Percentiles rank a stretch among this genome's conserved stretches.
Evolutionary conservation across 345 rosid species (phyloP).

Genomic region (Nasturtium officinale): DNA sequence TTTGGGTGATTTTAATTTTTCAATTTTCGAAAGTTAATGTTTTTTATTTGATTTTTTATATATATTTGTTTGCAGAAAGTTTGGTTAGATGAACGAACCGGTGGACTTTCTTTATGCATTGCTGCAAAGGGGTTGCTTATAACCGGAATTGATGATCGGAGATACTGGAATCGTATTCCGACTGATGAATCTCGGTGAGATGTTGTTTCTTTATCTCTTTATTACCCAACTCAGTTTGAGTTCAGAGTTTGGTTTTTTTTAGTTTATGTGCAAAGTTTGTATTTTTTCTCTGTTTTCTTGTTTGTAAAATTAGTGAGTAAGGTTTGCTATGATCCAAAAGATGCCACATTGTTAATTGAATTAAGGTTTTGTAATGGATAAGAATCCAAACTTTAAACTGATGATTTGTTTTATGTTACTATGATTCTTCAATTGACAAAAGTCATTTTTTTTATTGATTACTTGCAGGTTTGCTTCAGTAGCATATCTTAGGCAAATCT

Average conservation of each 20-base stretch:
- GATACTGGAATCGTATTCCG: slow-evolving; percentile 87
- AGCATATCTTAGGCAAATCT: slow-evolving; percentile 90
- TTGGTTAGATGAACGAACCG: slow-evolving; percentile 77
- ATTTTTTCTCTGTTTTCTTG: neutral
- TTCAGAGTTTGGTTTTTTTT: neutral
- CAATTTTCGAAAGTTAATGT: neutral
- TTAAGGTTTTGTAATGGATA: neutral
- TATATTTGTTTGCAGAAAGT: slow-evolving; percentile 54
- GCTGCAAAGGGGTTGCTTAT: slow-evolving; percentile 69
- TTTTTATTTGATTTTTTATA: slow-evolving; percentile 14
- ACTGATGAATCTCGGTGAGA: slow-evolving; percentile 83
- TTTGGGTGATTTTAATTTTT: neutral
- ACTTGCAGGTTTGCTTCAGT: slow-evolving; percentile 63
- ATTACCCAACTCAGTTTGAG: neutral
- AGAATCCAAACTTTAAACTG: neutral
- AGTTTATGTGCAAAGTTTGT: neutral
- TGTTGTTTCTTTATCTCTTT: neutral
- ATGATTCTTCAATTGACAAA: neutral
- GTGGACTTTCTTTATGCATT: slow-evolving; percentile 68
- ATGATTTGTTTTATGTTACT: neutral
- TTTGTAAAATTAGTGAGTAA: neutral
- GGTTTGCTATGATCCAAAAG: neutral
- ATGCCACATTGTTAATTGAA: neutral
- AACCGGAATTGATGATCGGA: slow-evolving; percentile 89
- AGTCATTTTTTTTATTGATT: neutral